phyloP scores from a whole-genome alignment of 1,284 basidiomycete genomes.

The Trichosporon asahii region DNA sequence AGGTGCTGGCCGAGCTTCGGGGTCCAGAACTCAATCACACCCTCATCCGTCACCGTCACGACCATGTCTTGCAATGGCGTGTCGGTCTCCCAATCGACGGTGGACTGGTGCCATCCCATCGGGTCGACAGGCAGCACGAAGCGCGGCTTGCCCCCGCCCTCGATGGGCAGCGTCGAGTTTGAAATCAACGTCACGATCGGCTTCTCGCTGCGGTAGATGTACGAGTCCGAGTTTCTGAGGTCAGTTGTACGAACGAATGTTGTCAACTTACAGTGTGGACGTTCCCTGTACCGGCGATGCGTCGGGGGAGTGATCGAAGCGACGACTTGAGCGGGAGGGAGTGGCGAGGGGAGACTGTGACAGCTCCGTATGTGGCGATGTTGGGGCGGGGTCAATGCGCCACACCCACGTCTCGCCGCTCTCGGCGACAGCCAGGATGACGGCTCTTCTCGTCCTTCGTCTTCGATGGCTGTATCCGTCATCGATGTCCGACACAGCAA shows the following conservation, averaged over 20 bases:
- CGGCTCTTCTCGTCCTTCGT: conserved; percentile 39
- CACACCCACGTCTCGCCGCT: conserved; percentile 47
- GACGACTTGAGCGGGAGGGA: background rate
- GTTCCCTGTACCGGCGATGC: background rate
- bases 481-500: conserved; percentile 51
- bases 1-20: conserved; percentile 56
- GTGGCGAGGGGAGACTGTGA: conserved; percentile 4
- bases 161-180: conserved; percentile 37
- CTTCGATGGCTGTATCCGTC: conserved; percentile 42
- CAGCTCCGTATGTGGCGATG: conserved; percentile 17
- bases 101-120: conserved; percentile 71
- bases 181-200: conserved; percentile 39
- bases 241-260: background rate
- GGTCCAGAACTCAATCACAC: conserved; percentile 78
- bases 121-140: conserved; percentile 71
- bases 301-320: conserved; percentile 35
- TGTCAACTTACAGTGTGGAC: background rate
- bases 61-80: conserved; percentile 63
- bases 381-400: conserved; percentile 35
- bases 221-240: background rate
- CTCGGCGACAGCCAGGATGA: conserved; percentile 43
- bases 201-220: conserved; percentile 25
- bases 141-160: conserved; percentile 25
- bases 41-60: conserved; percentile 67
- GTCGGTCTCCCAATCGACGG: conserved; percentile 48